These are phyloP conservation scores for Termitomyces titanicus DNA, from an alignment of 768 basidiomycete species.

Conservation along the genomic window DNA sequence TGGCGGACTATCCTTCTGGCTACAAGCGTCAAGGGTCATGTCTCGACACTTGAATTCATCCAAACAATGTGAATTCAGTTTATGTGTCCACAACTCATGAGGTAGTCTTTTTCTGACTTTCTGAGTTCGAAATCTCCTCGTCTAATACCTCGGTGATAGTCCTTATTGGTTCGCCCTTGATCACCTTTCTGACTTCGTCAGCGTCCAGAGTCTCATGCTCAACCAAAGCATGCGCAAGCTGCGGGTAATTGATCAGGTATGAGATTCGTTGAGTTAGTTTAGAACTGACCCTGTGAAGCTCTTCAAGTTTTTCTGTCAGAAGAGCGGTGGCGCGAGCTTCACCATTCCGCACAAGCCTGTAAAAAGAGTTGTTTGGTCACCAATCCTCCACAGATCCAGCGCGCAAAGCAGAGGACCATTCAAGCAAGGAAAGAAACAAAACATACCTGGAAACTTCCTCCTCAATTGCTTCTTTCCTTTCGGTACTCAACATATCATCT, in stretches of 20 bases:
- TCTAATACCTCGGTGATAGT: constrained; percentile 63
- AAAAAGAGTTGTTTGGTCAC: constrained; percentile 15
- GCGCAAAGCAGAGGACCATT: background rate
- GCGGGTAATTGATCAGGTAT: constrained; percentile 1
- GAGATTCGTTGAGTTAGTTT: constrained; percentile 7
- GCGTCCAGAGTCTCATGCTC: constrained; percentile 92
- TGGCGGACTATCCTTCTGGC: background rate
- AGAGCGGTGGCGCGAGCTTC: constrained; percentile 63
- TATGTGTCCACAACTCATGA: background rate
- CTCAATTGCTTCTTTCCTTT: constrained; percentile 83
- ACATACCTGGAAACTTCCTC: constrained; percentile 79
- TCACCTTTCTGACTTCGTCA: constrained; percentile 82
- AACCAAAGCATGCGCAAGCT: constrained; percentile 90
- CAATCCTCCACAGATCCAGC: background rate
- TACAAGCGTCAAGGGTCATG: background rate
- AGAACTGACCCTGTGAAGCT: constrained; percentile 64
- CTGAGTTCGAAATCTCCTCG: constrained; percentile 43
- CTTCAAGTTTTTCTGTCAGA: constrained; percentile 63
- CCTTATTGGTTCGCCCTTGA: constrained; percentile 79
- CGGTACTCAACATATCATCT: constrained; percentile 66
- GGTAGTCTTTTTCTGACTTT: constrained; percentile 18
- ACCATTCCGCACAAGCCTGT: constrained; percentile 61
- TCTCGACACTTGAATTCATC: background rate
- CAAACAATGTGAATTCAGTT: background rate
- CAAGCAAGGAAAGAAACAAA: constrained; percentile 2